Evolutionary conservation across 75 land plant species (phyloP).

Genomic region (Selaginella tamariscina): DNA sequence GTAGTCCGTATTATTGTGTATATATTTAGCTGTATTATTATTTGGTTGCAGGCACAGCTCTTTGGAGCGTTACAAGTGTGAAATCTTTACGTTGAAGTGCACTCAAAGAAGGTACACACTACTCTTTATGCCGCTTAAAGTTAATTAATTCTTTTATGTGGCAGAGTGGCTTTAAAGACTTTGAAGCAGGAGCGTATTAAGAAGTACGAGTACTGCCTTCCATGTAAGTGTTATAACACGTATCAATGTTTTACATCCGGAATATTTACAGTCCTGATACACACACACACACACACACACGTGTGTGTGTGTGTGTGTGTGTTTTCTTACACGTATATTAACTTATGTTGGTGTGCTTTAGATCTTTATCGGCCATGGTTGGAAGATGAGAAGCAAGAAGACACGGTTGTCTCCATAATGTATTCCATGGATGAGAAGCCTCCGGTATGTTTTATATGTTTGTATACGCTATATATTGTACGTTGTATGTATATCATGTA

Average conservation of each 20-base stretch:
- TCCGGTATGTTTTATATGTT: conserved; percentile 62
- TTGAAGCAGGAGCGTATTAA: conserved; percentile 79
- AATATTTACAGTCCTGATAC: too few species aligned
- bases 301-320: not conserved
- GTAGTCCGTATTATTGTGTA: not conserved
- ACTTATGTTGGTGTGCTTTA: conserved; percentile 18
- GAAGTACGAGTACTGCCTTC: conserved; percentile 89
- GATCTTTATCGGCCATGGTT: conserved; percentile 76
- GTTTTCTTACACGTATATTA: not conserved
- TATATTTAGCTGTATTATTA: conserved; percentile 2
- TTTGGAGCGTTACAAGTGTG: conserved; percentile 63
- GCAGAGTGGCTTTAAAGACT: conserved; percentile 77
- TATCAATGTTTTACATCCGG: not conserved
- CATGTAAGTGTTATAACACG: conserved; percentile 40
- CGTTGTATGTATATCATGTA: too few species aligned
- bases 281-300: too few species aligned
- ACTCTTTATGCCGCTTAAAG: not conserved
- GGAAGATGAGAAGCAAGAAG: conserved; percentile 70
- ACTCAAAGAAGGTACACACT: conserved; percentile 68
- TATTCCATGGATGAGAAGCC: conserved; percentile 67
- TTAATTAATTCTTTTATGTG: not conserved
- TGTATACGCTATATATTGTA: too few species aligned
- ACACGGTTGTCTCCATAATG: conserved; percentile 70
- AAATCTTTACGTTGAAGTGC: conserved; percentile 77
- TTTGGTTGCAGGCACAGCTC: conserved; percentile 40